phyloP scores from a whole-genome alignment of 495 filamentous ascomycete species.

The Penicillium arizonense region DNA sequence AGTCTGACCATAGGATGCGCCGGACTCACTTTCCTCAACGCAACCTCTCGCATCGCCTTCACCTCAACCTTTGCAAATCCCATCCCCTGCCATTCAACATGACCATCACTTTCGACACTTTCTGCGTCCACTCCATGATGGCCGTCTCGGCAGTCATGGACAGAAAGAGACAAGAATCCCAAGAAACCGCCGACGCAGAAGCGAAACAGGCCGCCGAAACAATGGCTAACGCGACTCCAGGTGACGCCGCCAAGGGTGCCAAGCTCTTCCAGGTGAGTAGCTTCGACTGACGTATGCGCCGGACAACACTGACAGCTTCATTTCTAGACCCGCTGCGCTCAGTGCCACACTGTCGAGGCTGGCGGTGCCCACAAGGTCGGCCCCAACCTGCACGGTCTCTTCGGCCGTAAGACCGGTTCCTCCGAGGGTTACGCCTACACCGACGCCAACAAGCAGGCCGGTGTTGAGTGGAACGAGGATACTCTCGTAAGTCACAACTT shows the following conservation, averaged over 20 bases:
- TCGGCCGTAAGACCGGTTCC: constrained; percentile 90
- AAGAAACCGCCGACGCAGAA: not conserved
- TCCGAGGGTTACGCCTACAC: constrained; percentile 96
- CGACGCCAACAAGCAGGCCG: constrained; percentile 98
- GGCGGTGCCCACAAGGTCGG: constrained; percentile 96
- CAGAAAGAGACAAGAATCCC: too few species aligned
- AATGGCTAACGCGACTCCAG: constrained; percentile 50
- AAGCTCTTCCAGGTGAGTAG: constrained; percentile 84
- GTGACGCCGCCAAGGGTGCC: constrained; percentile 94
- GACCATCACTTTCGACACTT: too few species aligned
- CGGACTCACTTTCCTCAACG: too few species aligned
- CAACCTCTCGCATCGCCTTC: too few species aligned
- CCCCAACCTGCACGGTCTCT: constrained; percentile 94
- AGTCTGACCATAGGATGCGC: not conserved
- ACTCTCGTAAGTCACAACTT: constrained; percentile 67
- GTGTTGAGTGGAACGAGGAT: constrained; percentile 80
- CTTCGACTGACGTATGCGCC: not conserved
- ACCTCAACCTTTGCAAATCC: too few species aligned
- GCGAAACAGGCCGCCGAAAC: constrained; percentile 6
- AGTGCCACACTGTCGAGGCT: constrained; percentile 93
- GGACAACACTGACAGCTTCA: constrained; percentile 15
- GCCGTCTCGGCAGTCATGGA: too few species aligned
- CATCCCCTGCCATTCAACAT: too few species aligned
- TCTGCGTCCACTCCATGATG: too few species aligned
- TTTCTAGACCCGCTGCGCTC: constrained; percentile 82